Conservation (phyloP, 2,329 filamentous ascomycete species). For the Cladorrhinum sp. region DNA sequence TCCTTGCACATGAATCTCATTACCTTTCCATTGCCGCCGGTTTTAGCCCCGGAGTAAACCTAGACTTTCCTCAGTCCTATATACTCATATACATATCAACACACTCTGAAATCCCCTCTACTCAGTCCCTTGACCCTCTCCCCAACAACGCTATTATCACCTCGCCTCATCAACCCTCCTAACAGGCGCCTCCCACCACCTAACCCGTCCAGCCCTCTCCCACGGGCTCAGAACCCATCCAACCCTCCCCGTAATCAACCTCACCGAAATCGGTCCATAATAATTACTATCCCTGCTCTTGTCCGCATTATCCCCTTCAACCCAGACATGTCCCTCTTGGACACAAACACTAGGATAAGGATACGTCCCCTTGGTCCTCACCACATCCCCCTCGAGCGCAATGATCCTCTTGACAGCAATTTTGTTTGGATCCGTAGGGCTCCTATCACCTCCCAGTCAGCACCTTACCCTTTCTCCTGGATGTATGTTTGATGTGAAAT, state of each 20-base stretch:
- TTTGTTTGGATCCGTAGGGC: constrained; percentile 66
- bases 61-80: too few relatives aligned
- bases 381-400: constrained; percentile 73
- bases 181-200: constrained; percentile 52
- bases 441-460: constrained; percentile 44
- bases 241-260: constrained; percentile 71
- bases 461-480: background rate
- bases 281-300: constrained; percentile 79
- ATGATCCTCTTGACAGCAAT: constrained; percentile 80
- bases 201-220: constrained; percentile 54
- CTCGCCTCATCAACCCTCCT: constrained; percentile 17
- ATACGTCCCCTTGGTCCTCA: constrained; percentile 64
- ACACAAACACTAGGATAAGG: constrained; percentile 58
- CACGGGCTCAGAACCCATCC: constrained; percentile 70
- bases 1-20: too few relatives aligned
- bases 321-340: constrained; percentile 85
- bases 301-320: constrained; percentile 78
- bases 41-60: too few relatives aligned
- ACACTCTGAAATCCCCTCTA: background rate
- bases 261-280: constrained; percentile 79
- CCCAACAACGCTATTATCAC: background rate
- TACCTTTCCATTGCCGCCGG: too few relatives aligned
- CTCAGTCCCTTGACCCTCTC: background rate
- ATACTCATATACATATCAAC: background rate
- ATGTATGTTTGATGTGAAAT: constrained; percentile 5